Percentiles rank a stretch among this genome's conserved stretches.
Evolutionary conservation across 441 rosid genomes (phyloP).

Genomic region (Gossypium aridum): DNA sequence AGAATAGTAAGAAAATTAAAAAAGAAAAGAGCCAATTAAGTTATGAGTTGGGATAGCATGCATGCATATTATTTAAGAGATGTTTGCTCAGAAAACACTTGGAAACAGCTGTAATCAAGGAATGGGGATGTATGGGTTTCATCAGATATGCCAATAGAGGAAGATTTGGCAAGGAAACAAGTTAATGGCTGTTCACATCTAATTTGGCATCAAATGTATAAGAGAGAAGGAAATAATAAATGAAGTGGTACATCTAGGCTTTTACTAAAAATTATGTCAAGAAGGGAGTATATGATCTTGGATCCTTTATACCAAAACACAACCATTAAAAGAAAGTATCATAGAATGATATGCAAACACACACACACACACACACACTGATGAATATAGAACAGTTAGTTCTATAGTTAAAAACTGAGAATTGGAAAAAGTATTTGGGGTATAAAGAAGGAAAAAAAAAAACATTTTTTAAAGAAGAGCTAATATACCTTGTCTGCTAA

Average conservation of each 20-base stretch:
- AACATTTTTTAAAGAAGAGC: too few species aligned
- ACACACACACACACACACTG: neutral
- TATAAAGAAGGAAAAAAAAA: too few species aligned
- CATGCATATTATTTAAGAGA: neutral
- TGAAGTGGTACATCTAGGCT: slow-evolving; percentile 24
- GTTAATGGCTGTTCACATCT: slow-evolving; percentile 20
- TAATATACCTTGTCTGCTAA: slow-evolving; percentile 36
- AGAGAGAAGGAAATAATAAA: slow-evolving; percentile 24
- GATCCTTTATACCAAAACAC: slow-evolving; percentile 14
- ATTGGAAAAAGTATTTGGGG: neutral
- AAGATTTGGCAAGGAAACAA: slow-evolving; percentile 23
- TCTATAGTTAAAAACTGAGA: neutral
- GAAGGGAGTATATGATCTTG: slow-evolving; percentile 10
- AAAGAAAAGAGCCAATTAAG: neutral
- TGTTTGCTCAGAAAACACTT: neutral
- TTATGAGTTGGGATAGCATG: neutral
- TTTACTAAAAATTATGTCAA: slow-evolving; percentile 17
- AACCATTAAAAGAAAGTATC: slow-evolving; percentile 35
- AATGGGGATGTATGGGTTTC: slow-evolving; percentile 18
- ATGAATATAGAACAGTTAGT: neutral
- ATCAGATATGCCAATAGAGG: slow-evolving; percentile 33
- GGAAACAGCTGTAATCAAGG: neutral
- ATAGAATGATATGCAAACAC: slow-evolving; percentile 12
- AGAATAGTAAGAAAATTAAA: neutral
- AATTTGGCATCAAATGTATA: slow-evolving; percentile 23